phyloP scores from a whole-genome alignment of 2,329 filamentous ascomycete genomes.

The Rhytidhysteron rufulum region DNA sequence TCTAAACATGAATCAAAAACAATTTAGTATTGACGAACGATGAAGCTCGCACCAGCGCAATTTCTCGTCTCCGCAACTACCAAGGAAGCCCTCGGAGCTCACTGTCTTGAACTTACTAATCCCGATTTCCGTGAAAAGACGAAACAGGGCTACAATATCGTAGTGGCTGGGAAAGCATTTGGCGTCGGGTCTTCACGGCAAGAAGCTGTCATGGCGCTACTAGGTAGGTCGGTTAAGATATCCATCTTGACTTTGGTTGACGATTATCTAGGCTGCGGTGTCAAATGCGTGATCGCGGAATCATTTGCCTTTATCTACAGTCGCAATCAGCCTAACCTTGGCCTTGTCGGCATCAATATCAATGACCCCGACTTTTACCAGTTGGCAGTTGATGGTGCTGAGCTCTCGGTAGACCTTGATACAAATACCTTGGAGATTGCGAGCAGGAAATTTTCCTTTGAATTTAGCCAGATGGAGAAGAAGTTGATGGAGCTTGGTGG shows the following conservation, averaged over 20 bases:
- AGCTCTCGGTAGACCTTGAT: constrained; percentile 35
- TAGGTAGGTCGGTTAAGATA: constrained; percentile 32
- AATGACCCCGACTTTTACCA: constrained; percentile 38
- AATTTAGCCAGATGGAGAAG: constrained; percentile 39
- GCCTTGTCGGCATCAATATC: constrained; percentile 43
- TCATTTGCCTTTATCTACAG: constrained; percentile 47
- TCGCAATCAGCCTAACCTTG: constrained; percentile 45
- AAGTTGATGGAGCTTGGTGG: constrained; percentile 36
- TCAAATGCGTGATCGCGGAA: constrained; percentile 43
- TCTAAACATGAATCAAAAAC: too few relatives aligned
- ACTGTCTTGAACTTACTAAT: too few relatives aligned
- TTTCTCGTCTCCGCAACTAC: constrained; percentile 30
- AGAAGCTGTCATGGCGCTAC: constrained; percentile 41
- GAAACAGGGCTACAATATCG: too few relatives aligned
- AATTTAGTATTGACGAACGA: not conserved
- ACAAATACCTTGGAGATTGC: constrained; percentile 14
- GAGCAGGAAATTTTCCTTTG: constrained; percentile 28
- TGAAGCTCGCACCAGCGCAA: constrained; percentile 40
- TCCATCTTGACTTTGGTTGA: too few relatives aligned
- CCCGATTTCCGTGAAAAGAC: too few relatives aligned
- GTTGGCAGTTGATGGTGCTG: constrained; percentile 27
- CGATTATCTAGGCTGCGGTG: constrained; percentile 11
- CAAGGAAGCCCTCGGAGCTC: too few relatives aligned
- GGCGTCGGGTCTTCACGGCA: too few relatives aligned
- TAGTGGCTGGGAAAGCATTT: too few relatives aligned